These are phyloP conservation scores for Chrysanthemum makinoi DNA, from an alignment of 129 eudicot genomes.

Conservation along the genomic window DNA sequence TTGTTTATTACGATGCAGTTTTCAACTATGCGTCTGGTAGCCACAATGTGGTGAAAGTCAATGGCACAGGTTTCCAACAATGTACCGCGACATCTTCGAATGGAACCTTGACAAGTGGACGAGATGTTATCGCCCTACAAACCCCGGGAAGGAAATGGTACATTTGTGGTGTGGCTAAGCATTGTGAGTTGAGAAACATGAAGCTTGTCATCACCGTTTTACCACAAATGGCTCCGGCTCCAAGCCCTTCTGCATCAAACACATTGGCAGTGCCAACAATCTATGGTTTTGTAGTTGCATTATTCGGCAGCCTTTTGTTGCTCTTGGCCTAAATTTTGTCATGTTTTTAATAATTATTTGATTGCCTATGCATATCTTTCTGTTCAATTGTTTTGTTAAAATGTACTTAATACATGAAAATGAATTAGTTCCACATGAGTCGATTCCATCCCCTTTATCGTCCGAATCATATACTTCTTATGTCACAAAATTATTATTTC, in stretches of 20 bases:
- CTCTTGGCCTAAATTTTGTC: constrained; percentile 10
- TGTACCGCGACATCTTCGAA: not conserved
- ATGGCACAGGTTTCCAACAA: constrained; percentile 24
- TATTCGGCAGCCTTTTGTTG: constrained; percentile 12
- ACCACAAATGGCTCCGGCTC: not conserved
- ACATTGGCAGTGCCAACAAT: constrained; percentile 6
- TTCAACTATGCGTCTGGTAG: constrained; percentile 21
- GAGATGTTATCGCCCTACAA: constrained; percentile 31
- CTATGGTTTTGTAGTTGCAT: constrained; percentile 16
- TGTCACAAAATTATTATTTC: no score
- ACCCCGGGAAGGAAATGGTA: constrained; percentile 48
- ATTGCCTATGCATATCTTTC: no score
- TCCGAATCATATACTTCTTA: no score
- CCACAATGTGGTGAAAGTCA: constrained; percentile 28
- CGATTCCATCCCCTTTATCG: no score
- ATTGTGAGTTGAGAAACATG: constrained; percentile 20
- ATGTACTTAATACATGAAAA: no score
- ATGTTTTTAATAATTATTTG: no score
- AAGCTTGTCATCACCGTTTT: constrained; percentile 26
- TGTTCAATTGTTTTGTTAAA: no score
- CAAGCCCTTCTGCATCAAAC: constrained; percentile 3
- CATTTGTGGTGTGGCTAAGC: constrained; percentile 26
- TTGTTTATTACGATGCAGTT: not conserved
- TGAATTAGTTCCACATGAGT: no score
- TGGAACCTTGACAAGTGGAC: constrained; percentile 24